Evolutionary conservation across 768 basidiomycete species (phyloP), one percentile per base, ranked within the genome.

Genomic region (Arthromyces matolae): DNA sequence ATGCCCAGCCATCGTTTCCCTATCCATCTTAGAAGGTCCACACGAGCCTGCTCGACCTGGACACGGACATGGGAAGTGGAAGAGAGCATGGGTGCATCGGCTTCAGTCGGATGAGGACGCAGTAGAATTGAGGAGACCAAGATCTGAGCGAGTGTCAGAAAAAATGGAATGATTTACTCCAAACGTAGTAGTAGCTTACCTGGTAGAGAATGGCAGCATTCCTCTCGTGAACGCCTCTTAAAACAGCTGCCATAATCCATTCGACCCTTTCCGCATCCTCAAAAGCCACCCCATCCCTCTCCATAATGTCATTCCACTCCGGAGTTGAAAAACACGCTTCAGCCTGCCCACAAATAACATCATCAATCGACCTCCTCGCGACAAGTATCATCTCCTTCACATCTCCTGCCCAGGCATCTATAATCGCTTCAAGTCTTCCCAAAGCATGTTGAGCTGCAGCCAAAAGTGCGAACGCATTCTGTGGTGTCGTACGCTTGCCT

Each of bases 201-300:
- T 93, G 92, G 65, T 97, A 97, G 13, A 93, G 66, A 36, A 60
- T 64, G 2, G 76, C 78, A 13, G 85, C 90, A 65, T 77, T 83
- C 50, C 70, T 71, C 53, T 84, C 86, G 46, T 64, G 76, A 56
- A 89, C 71, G 0, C 86, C 79, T 57, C 86, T 59, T 60, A 80
- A 61, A 47, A 86, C 61, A 29, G 83, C 70, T 5, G 79, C 78
- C 77, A 93, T 82, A 1, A 86, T 76, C 78, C 78, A 79, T 35
- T 89, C 85, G 0, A 95, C 80, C 43, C 84, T 70, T 55, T 97
- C 93, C 1, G 68, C 73, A 59, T 92, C 89, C 53, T 86, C 85
- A 60, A 90, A 90, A 23, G 81, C 71, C 1, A 77, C 81, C 0
- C 86, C 89, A 50, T 89, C 83, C 1, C 76, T 75, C 51, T 85